Base-by-base conservation (phyloP, 257 asterid species). In the Leonotis leonurus region DNA sequence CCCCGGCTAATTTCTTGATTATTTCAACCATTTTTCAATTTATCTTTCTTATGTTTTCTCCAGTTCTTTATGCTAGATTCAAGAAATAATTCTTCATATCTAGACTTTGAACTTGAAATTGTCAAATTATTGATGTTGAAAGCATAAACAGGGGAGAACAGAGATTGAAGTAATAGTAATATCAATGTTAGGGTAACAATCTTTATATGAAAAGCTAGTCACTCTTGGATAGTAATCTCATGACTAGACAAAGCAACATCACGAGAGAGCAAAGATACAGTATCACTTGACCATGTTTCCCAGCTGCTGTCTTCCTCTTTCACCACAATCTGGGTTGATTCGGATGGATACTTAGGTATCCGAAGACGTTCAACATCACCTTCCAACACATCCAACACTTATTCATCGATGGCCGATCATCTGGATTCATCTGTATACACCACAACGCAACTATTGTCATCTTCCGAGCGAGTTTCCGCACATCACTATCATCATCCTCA, bases 331-430 rank as follows among this genome's bases (percentile, higher is more conserved):
- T 4, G 24, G 0, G 7, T 18, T 0, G 62, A 14, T 5, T 24
- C 9, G 2, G 30, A n/a, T 0, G 70, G 68, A 30, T 18, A 54
- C 0, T 61, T 49, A 10, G 71, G 52, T 68, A 50, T 49, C 36
- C 16, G 56, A 1, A 60, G 13, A 26, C 5, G 33, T 8, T 70
- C 73, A 13, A 26, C 69, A 8, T 77, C 74, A 1, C 70, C 62
- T 65, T 77, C 77, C 16, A 73, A 73, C 82, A 77, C 73, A 24
- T 73, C 79, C 13, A 62, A 55, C 6, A 65, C 73, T 53, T 62
- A 45, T 25, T 60, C 82, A 70, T 78, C 6, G 83, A 37, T 4
- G 83, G 83, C 3, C 77, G 80, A 52, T 74, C 71, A 14, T 3
- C 9, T 8, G 80, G 78, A 41, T 6, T 56, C 78, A 68, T 57